These are phyloP conservation scores for Ceratobasidium sp. DNA, from an alignment of 1,284 basidiomycete species.

Conservation along the genomic window DNA sequence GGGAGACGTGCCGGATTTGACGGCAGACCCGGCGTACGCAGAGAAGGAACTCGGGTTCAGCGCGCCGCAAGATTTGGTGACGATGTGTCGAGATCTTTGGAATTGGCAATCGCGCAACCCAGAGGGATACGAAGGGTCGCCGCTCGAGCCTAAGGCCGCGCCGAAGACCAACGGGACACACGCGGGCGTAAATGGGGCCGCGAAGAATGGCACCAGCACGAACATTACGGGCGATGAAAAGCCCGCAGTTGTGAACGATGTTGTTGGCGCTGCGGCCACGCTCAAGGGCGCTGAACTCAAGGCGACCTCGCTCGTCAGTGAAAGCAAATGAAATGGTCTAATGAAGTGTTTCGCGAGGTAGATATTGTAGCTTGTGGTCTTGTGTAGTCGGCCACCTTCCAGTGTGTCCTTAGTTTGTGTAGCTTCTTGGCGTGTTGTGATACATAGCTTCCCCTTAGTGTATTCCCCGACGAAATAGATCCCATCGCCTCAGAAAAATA, in stretches of 20 bases:
- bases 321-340: constrained; percentile 17
- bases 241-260: constrained; percentile 24
- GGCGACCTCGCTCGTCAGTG: constrained; percentile 28
- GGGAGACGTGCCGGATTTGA: constrained; percentile 97
- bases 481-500: constrained; percentile 18
- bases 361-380: constrained; percentile 27
- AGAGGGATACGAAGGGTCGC: constrained; percentile 68
- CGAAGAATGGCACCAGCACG: constrained; percentile 1
- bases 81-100: constrained; percentile 95
- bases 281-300: constrained; percentile 29
- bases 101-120: constrained; percentile 93
- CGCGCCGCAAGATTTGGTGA: constrained; percentile 83
- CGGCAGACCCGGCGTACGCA: constrained; percentile 92
- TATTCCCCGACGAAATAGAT: constrained; percentile 34
- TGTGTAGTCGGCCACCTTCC: constrained; percentile 7
- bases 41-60: constrained; percentile 96
- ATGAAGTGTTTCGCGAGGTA: constrained; percentile 5
- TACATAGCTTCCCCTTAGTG: constrained; percentile 37
- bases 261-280: constrained; percentile 16
- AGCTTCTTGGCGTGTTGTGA: constrained; percentile 17
- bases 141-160: constrained; percentile 1
- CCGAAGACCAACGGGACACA: constrained; percentile 33
- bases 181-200: constrained; percentile 17
- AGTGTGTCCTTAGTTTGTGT: constrained; percentile 13
- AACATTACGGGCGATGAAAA: not conserved